Evolutionary conservation across 768 basidiomycete genomes (phyloP), one percentile per base, ranked within the genome.

Genomic region (Epithele typhae): DNA sequence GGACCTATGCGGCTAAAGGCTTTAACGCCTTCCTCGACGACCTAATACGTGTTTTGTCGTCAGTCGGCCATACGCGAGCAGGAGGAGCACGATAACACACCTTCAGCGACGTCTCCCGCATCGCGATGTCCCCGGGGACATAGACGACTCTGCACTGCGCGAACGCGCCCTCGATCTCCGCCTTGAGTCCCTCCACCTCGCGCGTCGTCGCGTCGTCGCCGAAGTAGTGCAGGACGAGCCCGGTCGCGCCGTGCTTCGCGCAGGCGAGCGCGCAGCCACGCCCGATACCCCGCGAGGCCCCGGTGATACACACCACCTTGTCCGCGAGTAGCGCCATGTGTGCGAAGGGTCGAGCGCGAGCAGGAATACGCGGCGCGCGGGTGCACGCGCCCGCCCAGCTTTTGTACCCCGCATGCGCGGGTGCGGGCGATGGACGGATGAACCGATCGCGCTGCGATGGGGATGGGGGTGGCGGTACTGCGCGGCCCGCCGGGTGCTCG

Each of bases 241-340:
- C 78, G 2, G 65, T 64, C 14, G 84, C 85, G 7, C 84, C 84
- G 48, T 86, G 77, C 50, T 76, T 74, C 3, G 78, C 80, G 42
- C 76, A 78, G 52, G 82, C 81, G 15, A 84, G 61, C 18, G 81
- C 84, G 53, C 82, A 83, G 23, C 78, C 82, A 51, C 81, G 72
- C 11, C 87, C 85, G 48, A 89, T 89, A 18, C 85, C 87, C 48
- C 81, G 71, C 6, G 82, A 83, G n/a, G 81, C 73, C 15, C 85
- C 85, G 14, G 86, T 88, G 53, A 89, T 81, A 48, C 78, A 78
- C 14, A 86, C 78, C 33, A 84, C 65, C 60, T 85, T 85, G 56
- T 72, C 68, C 18, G 66, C 55, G 21, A 76, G 71, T 17, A 82
- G 65, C 40, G 61, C 56, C 65, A 64, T 62, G 15, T 15, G 30